phyloP scores from a whole-genome alignment of 83 land plant genomes.

The Thuja plicata region DNA sequence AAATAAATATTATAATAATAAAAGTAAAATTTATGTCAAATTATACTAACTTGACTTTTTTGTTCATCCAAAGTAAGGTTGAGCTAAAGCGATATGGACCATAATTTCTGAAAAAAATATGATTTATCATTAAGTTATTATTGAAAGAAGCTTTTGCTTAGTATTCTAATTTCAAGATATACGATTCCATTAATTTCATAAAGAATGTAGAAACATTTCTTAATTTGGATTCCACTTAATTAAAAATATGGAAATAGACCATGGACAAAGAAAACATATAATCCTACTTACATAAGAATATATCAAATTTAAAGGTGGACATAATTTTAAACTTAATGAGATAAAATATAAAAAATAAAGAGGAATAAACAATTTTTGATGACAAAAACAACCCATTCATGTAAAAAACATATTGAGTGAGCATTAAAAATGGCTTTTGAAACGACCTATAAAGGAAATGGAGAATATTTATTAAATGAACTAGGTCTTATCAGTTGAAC shows the following conservation, averaged over 20 bases:
- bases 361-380: too few species aligned
- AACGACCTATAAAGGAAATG: background rate
- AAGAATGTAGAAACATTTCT: too few species aligned
- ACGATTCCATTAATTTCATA: background rate
- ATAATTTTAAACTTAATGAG: too few species aligned
- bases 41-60: constrained; percentile 62
- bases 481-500: background rate
- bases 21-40: background rate
- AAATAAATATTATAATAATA: background rate
- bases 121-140: constrained; percentile 25
- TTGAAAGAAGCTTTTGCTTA: background rate
- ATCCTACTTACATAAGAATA: too few species aligned
- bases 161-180: too few species aligned
- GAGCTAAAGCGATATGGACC: constrained; percentile 69
- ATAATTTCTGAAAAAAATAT: background rate
- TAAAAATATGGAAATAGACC: too few species aligned
- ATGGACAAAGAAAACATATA: too few species aligned
- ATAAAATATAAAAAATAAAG: background rate
- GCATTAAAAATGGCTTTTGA: background rate
- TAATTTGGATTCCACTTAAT: too few species aligned
- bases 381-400: background rate
- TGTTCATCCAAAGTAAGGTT: constrained; percentile 71
- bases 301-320: background rate
- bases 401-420: too few species aligned
- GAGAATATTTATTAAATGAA: too few species aligned